These are phyloP conservation scores for Podila verticillata DNA, from an alignment of 192 early-diverging fungal genomes.

Conservation along the genomic window DNA sequence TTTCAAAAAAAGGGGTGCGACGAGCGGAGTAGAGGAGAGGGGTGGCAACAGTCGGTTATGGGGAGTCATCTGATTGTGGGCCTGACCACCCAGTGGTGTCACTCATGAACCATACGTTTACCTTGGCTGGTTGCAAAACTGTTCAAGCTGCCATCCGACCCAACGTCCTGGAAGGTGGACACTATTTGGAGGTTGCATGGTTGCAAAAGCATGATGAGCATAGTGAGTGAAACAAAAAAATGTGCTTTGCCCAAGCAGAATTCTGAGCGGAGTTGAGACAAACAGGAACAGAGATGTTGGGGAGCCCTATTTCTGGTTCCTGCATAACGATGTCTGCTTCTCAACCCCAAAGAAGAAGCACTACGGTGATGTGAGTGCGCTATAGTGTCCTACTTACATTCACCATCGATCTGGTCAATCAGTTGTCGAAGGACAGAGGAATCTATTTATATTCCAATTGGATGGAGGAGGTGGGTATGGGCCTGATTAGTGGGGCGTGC, in stretches of 20 bases:
- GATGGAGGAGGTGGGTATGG: neutral
- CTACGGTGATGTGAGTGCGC: neutral
- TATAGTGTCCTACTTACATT: conserved; percentile 20
- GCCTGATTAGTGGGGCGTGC: neutral
- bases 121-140: conserved; percentile 37
- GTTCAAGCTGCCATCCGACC: conserved; percentile 14
- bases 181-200: neutral
- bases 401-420: conserved; percentile 47
- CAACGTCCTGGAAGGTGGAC: conserved; percentile 16
- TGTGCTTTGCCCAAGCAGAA: too few relatives aligned
- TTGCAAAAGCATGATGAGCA: neutral
- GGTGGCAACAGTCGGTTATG: neutral
- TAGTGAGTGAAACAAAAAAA: too few relatives aligned
- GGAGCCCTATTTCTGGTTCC: too few relatives aligned
- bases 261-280: neutral
- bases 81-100: neutral
- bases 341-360: too few relatives aligned
- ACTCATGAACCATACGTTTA: neutral
- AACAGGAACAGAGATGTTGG: neutral
- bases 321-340: too few relatives aligned
- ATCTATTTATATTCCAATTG: conserved; percentile 12
- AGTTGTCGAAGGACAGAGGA: conserved; percentile 43
- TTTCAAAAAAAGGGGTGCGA: neutral
- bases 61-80: neutral
- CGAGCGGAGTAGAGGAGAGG: neutral